Evolutionary conservation across 2,329 filamentous ascomycete genomes (phyloP).

Genomic region (Xylariales sp.): DNA sequence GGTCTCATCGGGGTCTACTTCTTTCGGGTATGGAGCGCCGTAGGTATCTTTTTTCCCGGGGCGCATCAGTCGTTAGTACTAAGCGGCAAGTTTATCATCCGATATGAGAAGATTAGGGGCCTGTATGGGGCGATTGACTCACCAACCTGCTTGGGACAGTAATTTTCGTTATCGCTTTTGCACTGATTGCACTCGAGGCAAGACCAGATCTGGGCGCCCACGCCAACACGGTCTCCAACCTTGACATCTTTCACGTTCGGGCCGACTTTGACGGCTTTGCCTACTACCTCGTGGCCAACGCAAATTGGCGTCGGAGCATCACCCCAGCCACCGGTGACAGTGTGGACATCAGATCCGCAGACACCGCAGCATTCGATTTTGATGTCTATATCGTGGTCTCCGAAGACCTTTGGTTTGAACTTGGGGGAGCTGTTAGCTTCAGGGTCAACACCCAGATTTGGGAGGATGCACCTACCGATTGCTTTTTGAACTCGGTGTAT

Average conservation of each 20-base stretch:
- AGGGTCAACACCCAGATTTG: background rate
- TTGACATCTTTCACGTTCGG: conserved; percentile 41
- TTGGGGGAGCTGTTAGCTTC: conserved; percentile 2
- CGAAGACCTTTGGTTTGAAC: conserved; percentile 26
- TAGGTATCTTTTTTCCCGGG: conserved; percentile 59
- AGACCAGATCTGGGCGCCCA: conserved; percentile 56
- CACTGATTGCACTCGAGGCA: conserved; percentile 48
- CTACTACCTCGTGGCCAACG: conserved; percentile 58
- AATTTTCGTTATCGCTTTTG: conserved; percentile 45
- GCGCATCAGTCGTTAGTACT: too few relatives aligned
- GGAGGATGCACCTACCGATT: conserved; percentile 14
- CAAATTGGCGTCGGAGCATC: conserved; percentile 36
- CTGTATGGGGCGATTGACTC: too few relatives aligned
- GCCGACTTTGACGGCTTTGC: conserved; percentile 38
- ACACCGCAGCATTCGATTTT: conserved; percentile 63
- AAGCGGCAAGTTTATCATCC: too few relatives aligned
- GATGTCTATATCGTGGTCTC: conserved; percentile 61
- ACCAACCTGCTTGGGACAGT: conserved; percentile 40
- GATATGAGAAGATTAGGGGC: too few relatives aligned
- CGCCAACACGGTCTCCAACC: conserved; percentile 60
- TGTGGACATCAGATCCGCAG: conserved; percentile 49
- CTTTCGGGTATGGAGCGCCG: conserved; percentile 51
- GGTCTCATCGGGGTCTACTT: conserved; percentile 49
- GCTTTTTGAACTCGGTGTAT: conserved; percentile 23
- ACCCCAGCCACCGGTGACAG: conserved; percentile 27